Base-by-base conservation (phyloP, 2,329 filamentous ascomycete genomes). In the Aspergillus caelatus region DNA sequence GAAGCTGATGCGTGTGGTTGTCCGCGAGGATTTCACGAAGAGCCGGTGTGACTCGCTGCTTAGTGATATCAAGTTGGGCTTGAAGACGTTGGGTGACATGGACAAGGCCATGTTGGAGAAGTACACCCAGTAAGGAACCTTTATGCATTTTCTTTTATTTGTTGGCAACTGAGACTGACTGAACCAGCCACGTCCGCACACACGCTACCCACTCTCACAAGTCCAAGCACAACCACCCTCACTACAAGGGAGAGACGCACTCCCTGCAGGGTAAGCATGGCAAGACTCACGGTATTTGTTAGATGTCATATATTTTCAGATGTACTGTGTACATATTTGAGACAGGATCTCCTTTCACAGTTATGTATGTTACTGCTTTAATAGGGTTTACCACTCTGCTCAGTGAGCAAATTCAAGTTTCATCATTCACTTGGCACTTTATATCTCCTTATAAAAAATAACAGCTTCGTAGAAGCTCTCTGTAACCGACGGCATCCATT, bases 1-100 rank as follows among this genome's bases (percentile, higher is more conserved):
- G 74, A 96, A 97, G 85, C 90, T 98, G 86, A 88, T 97, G 83
- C 89, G 94, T 43, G 88, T 97, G 5, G 94, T 98, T 0, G 92
- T 97, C 5, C 88, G 94, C 57, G 94, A 97, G 79, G 94, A 97
- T 80, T 97, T 98, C 71, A 91, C 88, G 54, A 89, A 91, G 77
- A 88, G 85, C 69, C 86, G 94, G 45, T 96, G 93, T 74, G 93
- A 98, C 74, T 83, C 87, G 11, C 83, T 98, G 39, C 83, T 97
- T 65, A 72, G 77, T 30, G 94, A 97, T 75, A 88, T 97, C 79
- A 92, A 91, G 81, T 83, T 93, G 57, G 92, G 91, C 67, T 76
- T 93, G 66, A 82, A 88, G 55, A 83, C 91, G 46, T 83, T 98
- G 30, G 86, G 90, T 66, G 81, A 88, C 64, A 91, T 95, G 84